Evolutionary conservation across 2,329 filamentous ascomycete genomes (phyloP).

Genomic region (Tolypocladium endophyticum): DNA sequence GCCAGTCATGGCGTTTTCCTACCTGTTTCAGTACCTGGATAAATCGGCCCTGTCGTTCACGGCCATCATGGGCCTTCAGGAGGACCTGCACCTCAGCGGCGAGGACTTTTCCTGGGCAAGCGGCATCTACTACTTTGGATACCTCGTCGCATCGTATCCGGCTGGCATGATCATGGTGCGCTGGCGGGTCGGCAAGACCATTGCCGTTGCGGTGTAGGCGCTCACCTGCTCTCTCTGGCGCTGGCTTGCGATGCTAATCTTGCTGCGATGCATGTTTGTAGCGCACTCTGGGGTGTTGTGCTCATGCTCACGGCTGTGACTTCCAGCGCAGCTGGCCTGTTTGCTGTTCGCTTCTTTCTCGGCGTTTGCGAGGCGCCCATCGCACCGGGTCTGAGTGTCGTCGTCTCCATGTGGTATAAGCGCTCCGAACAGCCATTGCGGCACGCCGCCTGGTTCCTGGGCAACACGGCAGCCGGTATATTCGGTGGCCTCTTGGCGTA

Average conservation of each 20-base stretch:
- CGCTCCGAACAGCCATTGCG: conserved; percentile 16
- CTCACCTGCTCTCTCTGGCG: background rate
- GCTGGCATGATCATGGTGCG: conserved; percentile 13
- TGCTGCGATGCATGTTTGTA: background rate
- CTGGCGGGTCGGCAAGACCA: conserved; percentile 15
- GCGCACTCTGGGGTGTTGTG: conserved; percentile 24
- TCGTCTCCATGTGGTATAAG: conserved; percentile 24
- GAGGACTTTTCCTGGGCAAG: conserved; percentile 41
- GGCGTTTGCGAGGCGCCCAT: conserved; percentile 20
- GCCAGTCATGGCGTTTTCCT: conserved; percentile 39
- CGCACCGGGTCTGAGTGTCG: conserved; percentile 17
- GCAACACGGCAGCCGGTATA: conserved; percentile 18
- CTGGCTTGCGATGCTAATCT: background rate
- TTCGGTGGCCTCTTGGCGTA: conserved; percentile 17
- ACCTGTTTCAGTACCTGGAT: conserved; percentile 51
- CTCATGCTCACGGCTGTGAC: conserved; percentile 31
- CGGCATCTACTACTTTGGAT: conserved; percentile 41
- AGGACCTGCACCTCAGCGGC: conserved; percentile 33
- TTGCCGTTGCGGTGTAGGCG: conserved; percentile 10
- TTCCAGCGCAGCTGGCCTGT: conserved; percentile 15
- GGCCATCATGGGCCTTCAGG: conserved; percentile 35
- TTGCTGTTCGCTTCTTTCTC: conserved; percentile 21
- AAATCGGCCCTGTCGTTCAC: conserved; percentile 46
- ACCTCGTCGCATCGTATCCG: conserved; percentile 23
- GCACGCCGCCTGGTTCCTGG: conserved; percentile 21